Conservation (phyloP, 2,329 filamentous ascomycete genomes). For the Fusarium pseudoanthophilum region DNA sequence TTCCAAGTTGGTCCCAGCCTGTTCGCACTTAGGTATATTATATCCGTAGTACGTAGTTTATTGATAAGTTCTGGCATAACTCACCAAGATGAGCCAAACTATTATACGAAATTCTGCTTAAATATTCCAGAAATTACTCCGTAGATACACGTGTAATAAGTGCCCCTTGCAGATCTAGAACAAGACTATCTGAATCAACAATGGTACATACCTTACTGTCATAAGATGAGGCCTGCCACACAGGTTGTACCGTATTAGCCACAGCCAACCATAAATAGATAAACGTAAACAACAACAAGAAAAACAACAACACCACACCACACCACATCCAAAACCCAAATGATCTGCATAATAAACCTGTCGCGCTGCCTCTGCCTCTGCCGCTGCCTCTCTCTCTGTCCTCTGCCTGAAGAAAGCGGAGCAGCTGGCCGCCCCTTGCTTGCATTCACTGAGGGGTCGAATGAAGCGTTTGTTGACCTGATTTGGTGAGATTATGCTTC, state of each 20-base stretch:
- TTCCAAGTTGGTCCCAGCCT: constrained; percentile 8
- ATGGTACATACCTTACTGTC: constrained; percentile 2
- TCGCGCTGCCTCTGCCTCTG: not conserved
- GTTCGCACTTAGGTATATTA: not conserved
- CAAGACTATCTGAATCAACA: constrained; percentile 6
- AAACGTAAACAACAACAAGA: constrained; percentile 6
- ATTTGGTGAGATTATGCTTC: constrained; percentile 22
- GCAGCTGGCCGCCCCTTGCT: constrained; percentile 32
- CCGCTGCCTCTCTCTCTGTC: not conserved
- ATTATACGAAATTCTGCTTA: constrained; percentile 2
- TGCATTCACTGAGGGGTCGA: constrained; percentile 31
- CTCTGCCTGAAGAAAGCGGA: constrained; percentile 8
- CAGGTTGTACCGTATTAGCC: not conserved
- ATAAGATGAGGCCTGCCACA: constrained; percentile 30
- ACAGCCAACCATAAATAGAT: constrained; percentile 9
- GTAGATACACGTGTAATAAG: constrained; percentile 21
- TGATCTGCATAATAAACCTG: constrained; percentile 17
- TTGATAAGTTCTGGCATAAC: not conserved
- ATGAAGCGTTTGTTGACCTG: constrained; percentile 30
- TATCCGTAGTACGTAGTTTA: not conserved
- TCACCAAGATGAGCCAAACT: not conserved
- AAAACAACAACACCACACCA: constrained; percentile 23
- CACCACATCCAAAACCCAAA: not conserved
- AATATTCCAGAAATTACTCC: constrained; percentile 38
- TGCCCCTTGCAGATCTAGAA: constrained; percentile 32